phyloP scores from a whole-genome alignment of 169 alveolate genomes.

The Eimeria praecox region DNA sequence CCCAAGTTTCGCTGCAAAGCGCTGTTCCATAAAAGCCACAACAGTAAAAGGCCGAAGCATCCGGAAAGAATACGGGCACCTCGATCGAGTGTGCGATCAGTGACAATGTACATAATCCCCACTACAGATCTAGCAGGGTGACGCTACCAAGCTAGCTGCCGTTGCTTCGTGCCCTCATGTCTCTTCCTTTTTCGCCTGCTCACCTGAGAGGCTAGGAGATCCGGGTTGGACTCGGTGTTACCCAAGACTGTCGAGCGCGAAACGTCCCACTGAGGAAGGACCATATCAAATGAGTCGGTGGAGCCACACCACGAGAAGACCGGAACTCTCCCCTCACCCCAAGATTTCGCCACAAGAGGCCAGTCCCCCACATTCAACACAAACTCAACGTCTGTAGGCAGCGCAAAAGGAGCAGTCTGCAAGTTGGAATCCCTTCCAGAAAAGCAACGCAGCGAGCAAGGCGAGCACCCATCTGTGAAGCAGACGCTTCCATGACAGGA shows the following conservation, averaged over 20 bases:
- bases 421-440: not conserved
- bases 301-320: constrained; percentile 82
- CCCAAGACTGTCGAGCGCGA: constrained; percentile 74
- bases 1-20: not conserved
- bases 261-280: constrained; percentile 83
- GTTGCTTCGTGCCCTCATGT: not conserved
- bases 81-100: not conserved
- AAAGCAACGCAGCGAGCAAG: not conserved
- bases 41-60: not conserved
- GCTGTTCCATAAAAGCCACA: not conserved
- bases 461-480: not conserved
- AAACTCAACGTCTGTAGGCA: constrained; percentile 78
- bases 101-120: no score
- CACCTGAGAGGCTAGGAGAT: constrained; percentile 78
- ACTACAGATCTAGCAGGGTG: not conserved
- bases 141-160: not conserved
- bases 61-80: not conserved
- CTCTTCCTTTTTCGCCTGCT: not conserved
- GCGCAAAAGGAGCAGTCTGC: not conserved
- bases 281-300: constrained; percentile 58
- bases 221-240: constrained; percentile 37
- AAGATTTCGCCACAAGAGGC: constrained; percentile 69
- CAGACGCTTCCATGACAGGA: not conserved
- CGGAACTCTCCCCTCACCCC: constrained; percentile 73
- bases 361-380: constrained; percentile 79